Conservation (phyloP, 148 eudicot genomes). For the Cornus controversa region DNA sequence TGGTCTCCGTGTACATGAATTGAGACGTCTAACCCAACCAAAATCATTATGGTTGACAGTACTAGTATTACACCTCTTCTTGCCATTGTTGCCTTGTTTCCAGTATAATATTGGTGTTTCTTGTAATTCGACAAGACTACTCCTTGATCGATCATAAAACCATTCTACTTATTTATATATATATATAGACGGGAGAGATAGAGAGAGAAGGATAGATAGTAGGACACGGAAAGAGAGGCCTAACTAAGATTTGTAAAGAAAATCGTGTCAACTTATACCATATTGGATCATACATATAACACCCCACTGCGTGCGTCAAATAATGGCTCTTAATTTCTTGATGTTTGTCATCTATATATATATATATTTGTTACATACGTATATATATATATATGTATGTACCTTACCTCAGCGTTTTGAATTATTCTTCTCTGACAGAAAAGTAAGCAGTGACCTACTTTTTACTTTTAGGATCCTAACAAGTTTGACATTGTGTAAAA, state of each 20-base stretch:
- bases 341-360: too few relatives aligned
- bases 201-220: not conserved
- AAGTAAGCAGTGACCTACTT: slow-evolving; percentile 34
- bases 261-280: not conserved
- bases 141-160: not conserved
- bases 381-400: not conserved
- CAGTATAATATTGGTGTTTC: too few relatives aligned
- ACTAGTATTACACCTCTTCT: not conserved
- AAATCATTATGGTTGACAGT: not conserved
- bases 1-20: slow-evolving; percentile 7
- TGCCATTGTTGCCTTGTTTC: too few relatives aligned
- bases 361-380: too few relatives aligned
- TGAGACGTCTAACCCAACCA: not conserved
- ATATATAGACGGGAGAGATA: not conserved
- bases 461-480: slow-evolving; percentile 32
- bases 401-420: not conserved
- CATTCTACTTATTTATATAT: not conserved
- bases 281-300: slow-evolving; percentile 22
- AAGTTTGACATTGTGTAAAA: slow-evolving; percentile 32
- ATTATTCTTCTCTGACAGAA: slow-evolving; percentile 13
- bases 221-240: slow-evolving; percentile 19
- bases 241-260: slow-evolving; percentile 12
- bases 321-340: too few relatives aligned
- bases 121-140: not conserved
- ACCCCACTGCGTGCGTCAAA: not conserved